phyloP scores from a whole-genome alignment of 768 basidiomycete species.

The Mycena alexandri region DNA sequence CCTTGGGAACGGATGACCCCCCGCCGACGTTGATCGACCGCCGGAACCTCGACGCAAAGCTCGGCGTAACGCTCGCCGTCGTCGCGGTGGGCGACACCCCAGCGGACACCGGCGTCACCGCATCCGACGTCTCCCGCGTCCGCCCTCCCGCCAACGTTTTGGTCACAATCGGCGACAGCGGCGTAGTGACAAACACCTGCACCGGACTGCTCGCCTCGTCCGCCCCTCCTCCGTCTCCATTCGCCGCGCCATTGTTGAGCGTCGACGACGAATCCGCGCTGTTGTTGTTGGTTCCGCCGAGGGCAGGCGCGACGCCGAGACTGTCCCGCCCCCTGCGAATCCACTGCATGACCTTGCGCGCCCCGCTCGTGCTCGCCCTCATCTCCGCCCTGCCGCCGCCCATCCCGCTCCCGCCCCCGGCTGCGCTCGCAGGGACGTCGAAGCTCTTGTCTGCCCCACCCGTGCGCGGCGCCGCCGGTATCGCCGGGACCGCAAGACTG shows the following conservation, averaged over 20 bases:
- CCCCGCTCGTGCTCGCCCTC: conserved; percentile 86
- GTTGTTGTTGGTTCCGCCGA: neutral
- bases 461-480: conserved; percentile 23
- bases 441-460: conserved; percentile 35
- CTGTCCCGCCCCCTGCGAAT: conserved; percentile 67
- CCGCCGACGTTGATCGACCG: conserved; percentile 62
- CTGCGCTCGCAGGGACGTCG: conserved; percentile 46
- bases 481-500: conserved; percentile 21
- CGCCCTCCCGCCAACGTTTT: conserved; percentile 40
- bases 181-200: conserved; percentile 57
- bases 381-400: conserved; percentile 51
- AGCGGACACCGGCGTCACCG: conserved; percentile 55
- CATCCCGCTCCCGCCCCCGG: no score
- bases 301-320: conserved; percentile 26
- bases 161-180: conserved; percentile 40
- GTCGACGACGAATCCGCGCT: conserved; percentile 20
- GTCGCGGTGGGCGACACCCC: conserved; percentile 55
- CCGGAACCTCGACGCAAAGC: conserved; percentile 62
- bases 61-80: conserved; percentile 57
- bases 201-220: conserved; percentile 45
- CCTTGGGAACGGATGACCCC: neutral
- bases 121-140: conserved; percentile 39
- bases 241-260: no score
- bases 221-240: conserved; percentile 21
- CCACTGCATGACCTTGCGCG: conserved; percentile 98